A percentile compares a stretch with the other conserved stretches of the same genome.
Conservation (phyloP, 2,329 filamentous ascomycete genomes). For the Colletotrichum ledebouriae region DNA sequence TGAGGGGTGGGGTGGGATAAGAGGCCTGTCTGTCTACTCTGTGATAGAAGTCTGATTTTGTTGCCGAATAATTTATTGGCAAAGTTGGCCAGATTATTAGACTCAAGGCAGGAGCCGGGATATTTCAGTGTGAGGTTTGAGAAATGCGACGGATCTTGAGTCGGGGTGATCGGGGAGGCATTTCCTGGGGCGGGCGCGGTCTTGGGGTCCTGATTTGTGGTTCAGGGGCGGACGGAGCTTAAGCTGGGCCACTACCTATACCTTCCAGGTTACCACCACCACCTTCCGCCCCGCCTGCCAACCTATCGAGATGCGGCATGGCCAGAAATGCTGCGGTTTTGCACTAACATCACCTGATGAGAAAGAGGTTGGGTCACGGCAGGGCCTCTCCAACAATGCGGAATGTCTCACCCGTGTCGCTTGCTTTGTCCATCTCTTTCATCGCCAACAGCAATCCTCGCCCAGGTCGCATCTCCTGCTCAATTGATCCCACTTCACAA, state of each 20-base stretch:
- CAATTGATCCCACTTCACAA: neutral
- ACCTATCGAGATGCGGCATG: constrained; percentile 1
- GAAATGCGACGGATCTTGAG: constrained; percentile 30
- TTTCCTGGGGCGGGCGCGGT: neutral
- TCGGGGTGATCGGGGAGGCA: constrained; percentile 10
- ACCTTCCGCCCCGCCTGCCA: neutral
- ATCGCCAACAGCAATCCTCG: neutral
- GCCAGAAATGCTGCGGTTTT: constrained; percentile 26
- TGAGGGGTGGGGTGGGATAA: neutral
- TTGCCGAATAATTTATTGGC: constrained; percentile 4
- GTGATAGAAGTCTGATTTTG: constrained; percentile 22
- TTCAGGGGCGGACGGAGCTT: neutral
- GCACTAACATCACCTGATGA: constrained; percentile 29
- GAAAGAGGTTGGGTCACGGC: neutral
- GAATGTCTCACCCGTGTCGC: neutral
- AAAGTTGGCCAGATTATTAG: constrained; percentile 15
- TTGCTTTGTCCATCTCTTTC: constrained; percentile 11
- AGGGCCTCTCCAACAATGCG: neutral
- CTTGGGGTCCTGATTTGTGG: neutral
- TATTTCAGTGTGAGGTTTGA: constrained; percentile 20
- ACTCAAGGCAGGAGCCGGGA: constrained; percentile 15
- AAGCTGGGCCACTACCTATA: no score
- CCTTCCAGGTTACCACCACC: neutral
- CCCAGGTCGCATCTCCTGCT: neutral
- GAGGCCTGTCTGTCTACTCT: neutral